Percentiles rank a stretch among this genome's conserved stretches.
Evolutionary conservation across 129 eudicot genomes (phyloP).

Genomic region (Tanacetum coccineum): DNA sequence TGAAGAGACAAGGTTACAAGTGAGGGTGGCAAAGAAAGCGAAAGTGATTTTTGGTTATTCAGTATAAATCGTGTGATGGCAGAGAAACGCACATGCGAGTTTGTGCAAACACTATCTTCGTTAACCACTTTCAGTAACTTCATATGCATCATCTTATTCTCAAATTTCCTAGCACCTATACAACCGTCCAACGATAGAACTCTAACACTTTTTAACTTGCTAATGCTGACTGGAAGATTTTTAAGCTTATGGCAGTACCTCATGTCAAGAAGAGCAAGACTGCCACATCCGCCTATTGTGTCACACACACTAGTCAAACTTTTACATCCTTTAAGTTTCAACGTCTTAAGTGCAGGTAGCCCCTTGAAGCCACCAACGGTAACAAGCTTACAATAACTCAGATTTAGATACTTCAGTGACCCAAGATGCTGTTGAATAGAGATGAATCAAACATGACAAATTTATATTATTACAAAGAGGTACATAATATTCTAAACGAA

Average conservation of each 20-base stretch:
- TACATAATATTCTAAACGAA: too few relatives aligned
- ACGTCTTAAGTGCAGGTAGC: constrained; percentile 16
- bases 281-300: constrained; percentile 14
- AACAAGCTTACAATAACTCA: constrained; percentile 11
- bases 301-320: constrained; percentile 10
- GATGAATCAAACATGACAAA: not conserved
- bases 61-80: not conserved
- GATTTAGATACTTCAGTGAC: constrained; percentile 22
- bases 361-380: constrained; percentile 6
- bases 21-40: not conserved
- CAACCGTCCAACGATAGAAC: constrained; percentile 12
- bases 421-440: constrained; percentile 20
- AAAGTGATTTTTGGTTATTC: not conserved
- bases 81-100: not conserved
- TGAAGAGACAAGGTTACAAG: constrained; percentile 16
- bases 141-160: not conserved
- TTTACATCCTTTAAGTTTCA: constrained; percentile 13
- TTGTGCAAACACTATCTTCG: not conserved
- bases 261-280: constrained; percentile 16
- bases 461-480: not conserved
- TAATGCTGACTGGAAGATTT: constrained; percentile 15
- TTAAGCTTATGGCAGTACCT: constrained; percentile 14
- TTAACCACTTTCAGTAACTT: constrained; percentile 4
- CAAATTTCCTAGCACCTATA: not conserved
- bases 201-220: constrained; percentile 4